A percentile compares a stretch with the other conserved stretches of the same genome.
phyloP scores from a whole-genome alignment of 2,329 filamentous ascomycete genomes.

The Aureobasidium sp. region DNA sequence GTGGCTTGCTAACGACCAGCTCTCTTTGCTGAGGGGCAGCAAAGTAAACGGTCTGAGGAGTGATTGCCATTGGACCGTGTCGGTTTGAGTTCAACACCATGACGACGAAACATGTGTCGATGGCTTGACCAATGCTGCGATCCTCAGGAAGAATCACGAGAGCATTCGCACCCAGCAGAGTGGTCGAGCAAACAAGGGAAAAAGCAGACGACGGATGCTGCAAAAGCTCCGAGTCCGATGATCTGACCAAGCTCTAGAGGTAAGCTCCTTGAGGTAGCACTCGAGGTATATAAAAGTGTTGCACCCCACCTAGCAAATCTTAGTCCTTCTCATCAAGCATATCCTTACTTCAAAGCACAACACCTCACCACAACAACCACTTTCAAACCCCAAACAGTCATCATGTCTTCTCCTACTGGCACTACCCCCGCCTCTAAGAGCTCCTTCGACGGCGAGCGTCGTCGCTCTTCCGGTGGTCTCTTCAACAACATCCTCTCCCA shows the following conservation, averaged over 20 bases:
- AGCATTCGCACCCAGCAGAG: not conserved
- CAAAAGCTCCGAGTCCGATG: not conserved
- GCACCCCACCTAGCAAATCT: not conserved
- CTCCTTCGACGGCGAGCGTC: slow-evolving; percentile 11
- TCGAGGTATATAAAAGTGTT: slow-evolving; percentile 7
- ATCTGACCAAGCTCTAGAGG: not conserved
- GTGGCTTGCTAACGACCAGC: not conserved
- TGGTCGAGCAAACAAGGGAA: not conserved
- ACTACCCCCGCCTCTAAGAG: not conserved
- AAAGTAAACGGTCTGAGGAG: not conserved
- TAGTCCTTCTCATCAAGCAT: not conserved
- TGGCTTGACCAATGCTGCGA: slow-evolving; percentile 7
- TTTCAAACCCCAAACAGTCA: not conserved
- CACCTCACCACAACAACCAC: not conserved
- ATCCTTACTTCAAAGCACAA: not conserved
- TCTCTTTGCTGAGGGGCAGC: not conserved
- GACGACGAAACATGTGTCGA: slow-evolving; percentile 10
- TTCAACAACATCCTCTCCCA: slow-evolving; percentile 18
- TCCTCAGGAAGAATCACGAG: slow-evolving; percentile 12
- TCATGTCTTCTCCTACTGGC: slow-evolving; percentile 17
- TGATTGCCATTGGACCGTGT: not conserved
- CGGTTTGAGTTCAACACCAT: slow-evolving; percentile 5
- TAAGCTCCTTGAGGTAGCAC: slow-evolving; percentile 6
- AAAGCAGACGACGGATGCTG: not conserved
- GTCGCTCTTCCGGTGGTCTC: slow-evolving; percentile 16